Evolutionary conservation across 108 stramenopile species (phyloP).

Genomic region (Chaetoceros tenuissimus): DNA sequence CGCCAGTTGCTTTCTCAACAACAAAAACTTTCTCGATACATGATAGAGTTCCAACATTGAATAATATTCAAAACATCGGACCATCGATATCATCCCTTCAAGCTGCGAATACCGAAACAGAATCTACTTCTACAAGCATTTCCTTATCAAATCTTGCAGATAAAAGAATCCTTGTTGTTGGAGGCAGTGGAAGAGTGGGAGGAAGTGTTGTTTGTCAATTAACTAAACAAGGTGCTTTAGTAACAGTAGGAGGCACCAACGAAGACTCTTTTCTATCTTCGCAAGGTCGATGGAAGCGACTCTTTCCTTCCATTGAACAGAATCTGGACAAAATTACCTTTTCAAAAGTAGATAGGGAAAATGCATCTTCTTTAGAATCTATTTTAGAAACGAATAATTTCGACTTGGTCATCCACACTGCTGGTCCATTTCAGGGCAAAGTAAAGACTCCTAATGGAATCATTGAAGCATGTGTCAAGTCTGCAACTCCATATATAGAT

Average conservation of each 20-base stretch:
- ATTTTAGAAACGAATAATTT: constrained; percentile 2
- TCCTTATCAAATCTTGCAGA: not conserved
- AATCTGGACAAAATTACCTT: constrained; percentile 17
- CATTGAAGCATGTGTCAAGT: constrained; percentile 32
- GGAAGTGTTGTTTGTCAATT: constrained; percentile 54
- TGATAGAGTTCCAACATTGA: too few relatives aligned
- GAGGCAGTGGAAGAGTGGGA: constrained; percentile 76
- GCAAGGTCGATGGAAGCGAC: constrained; percentile 15
- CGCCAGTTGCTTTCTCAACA: too few relatives aligned
- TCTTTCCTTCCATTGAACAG: constrained; percentile 9
- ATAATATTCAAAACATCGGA: too few relatives aligned
- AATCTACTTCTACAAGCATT: not conserved
- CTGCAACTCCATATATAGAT: constrained; percentile 60
- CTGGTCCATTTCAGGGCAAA: constrained; percentile 80
- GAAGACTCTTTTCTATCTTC: constrained; percentile 16
- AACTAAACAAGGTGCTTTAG: constrained; percentile 18
- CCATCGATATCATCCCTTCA: too few relatives aligned
- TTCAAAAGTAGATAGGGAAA: constrained; percentile 21
- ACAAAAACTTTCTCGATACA: too few relatives aligned
- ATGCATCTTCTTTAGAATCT: constrained; percentile 1
- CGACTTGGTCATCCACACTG: constrained; percentile 68
- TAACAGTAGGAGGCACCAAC: constrained; percentile 44
- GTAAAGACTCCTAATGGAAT: constrained; percentile 32
- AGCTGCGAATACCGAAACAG: too few relatives aligned
- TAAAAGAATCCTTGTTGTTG: constrained; percentile 51